Base-by-base conservation (phyloP, 2,329 filamentous ascomycete species). In the Penicillium sp. region DNA sequence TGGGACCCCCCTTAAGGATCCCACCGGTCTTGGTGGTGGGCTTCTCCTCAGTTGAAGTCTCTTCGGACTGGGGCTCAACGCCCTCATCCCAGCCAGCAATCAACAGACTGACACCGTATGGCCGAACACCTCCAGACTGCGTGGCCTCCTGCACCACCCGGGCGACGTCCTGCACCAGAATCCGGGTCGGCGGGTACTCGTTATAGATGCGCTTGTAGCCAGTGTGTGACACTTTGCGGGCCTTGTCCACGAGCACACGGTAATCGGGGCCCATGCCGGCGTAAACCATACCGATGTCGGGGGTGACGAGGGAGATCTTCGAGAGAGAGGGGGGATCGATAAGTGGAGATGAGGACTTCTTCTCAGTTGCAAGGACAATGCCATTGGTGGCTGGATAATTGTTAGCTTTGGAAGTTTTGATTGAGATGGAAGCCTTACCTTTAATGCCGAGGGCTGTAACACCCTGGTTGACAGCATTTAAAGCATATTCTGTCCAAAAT, bases 171-270 rank as follows among this genome's bases (percentile, higher is more conserved):
- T 99, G 95, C 56, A 99, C 95, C 80, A 99, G 86, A 89, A 99
- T 99, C 76, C 95, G 88, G 56, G 95, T 99, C 6, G 95, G 95
- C n/a, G 95, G 95, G 81, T 99, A 99, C 81, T 99, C 95, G 80
- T 99, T 99, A 84, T 99, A 99, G 82, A 99, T 93, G 77, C 95
- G 91, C 86, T 99, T 99, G 87, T 99, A 99, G 77, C 88, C 90
- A 48, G 95, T 96, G 81, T 99, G 95, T 55, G 93, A 96, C 66
- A 97, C 95, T 80, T 98, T 99, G 74, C 95, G 92, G 68, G 95
- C 95, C 78, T 93, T 93, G 83, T 99, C 95, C 68, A 98, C 95
- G 53, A 99, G 85, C 56, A 99, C 91, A 77, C 95, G 88, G 82
- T 98, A 99, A 79, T 99, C 95, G 58, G 95, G 95, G 29, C 95